Base-by-base conservation (phyloP, 768 basidiomycete species). In the Hysterangium stoloniferum region DNA sequence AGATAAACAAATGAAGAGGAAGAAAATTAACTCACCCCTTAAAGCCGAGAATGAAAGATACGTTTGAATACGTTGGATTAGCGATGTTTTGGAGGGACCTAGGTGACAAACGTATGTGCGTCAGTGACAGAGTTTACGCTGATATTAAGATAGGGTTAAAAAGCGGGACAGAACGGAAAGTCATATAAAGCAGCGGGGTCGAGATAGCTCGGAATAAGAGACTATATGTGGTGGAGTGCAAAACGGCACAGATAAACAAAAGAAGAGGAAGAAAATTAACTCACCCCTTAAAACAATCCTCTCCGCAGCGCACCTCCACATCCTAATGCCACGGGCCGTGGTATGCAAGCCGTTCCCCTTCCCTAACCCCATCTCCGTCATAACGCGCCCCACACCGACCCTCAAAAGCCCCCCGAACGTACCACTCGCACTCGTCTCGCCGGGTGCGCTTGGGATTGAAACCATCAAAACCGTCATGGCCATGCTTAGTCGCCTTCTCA, bases 231-330 rank as follows among this genome's bases (percentile, higher is more conserved):
- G 48, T 25, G 25, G 34, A 12, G 46, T 4, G 4, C 11, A 12
- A n/a, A 11, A 57, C 15, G 24, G 13, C 37, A 40, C 17, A 40
- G 13, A n/a, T n/a, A n/a, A n/a, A n/a, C n/a, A n/a, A n/a, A n/a
- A n/a, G n/a, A n/a, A n/a, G n/a, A n/a, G n/a, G n/a, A n/a, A n/a
- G n/a, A n/a, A 19, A 22, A 27, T 11, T 22, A 38, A 33, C 66
- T 31, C 35, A 71, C 70, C 60, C 53, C 69, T 63, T 35, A 75
- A 64, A 9, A 69, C 69, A 17, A 69, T 57, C 19, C 76, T 59
- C 49, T 80, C 76, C 12, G 75, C 76, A 6, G 79, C 61, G 33
- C 75, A 66, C 11, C 72, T 66, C 76, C 78, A 77, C 44, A 68
- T 69, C 47, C 66, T 67, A 48, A 65, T 59, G 57, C 72, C n/a